Conservation (phyloP, 805 yeast genomes). For the Millerago galiae region DNA sequence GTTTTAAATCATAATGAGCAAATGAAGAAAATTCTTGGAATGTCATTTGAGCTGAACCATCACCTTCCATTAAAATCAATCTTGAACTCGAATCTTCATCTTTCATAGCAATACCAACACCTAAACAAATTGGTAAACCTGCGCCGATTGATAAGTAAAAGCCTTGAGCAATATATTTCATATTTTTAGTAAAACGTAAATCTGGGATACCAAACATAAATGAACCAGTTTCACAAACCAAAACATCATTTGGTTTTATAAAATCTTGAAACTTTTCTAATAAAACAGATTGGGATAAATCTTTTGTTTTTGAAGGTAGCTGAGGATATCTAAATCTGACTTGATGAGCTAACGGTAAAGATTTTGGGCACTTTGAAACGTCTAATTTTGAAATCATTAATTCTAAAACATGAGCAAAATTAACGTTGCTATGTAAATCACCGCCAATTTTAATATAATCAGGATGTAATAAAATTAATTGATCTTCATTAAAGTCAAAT, state of each 20-base stretch:
- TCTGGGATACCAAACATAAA: slow-evolving; percentile 74
- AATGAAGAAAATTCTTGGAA: slow-evolving; percentile 73
- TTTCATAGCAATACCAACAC: slow-evolving; percentile 66
- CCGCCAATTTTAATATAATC: slow-evolving; percentile 44
- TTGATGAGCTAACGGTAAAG: slow-evolving; percentile 11
- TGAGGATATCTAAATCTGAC: slow-evolving; percentile 19
- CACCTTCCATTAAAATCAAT: slow-evolving; percentile 75
- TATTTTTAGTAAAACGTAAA: slow-evolving; percentile 49
- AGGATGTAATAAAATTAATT: slow-evolving; percentile 45
- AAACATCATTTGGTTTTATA: slow-evolving; percentile 56
- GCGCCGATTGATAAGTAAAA: slow-evolving; percentile 85
- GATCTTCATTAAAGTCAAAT: slow-evolving; percentile 36
- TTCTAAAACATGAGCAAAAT: slow-evolving; percentile 46
- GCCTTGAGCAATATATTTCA: slow-evolving; percentile 54
- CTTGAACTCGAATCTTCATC: slow-evolving; percentile 48
- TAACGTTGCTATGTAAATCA: slow-evolving; percentile 32
- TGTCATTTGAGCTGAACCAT: slow-evolving; percentile 94
- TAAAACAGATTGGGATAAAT: slow-evolving; percentile 41
- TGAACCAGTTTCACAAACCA: slow-evolving; percentile 82
- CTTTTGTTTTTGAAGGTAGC: slow-evolving; percentile 21
- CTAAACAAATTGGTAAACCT: slow-evolving; percentile 82
- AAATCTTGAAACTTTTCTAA: slow-evolving; percentile 34
- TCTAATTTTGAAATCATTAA: slow-evolving; percentile 34
- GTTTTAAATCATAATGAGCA: slow-evolving; percentile 51
- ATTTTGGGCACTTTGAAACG: slow-evolving; percentile 17